These are phyloP conservation scores for Eleusine coracana DNA, from an alignment of 176 grass and related monocot species.

Conservation along the genomic window DNA sequence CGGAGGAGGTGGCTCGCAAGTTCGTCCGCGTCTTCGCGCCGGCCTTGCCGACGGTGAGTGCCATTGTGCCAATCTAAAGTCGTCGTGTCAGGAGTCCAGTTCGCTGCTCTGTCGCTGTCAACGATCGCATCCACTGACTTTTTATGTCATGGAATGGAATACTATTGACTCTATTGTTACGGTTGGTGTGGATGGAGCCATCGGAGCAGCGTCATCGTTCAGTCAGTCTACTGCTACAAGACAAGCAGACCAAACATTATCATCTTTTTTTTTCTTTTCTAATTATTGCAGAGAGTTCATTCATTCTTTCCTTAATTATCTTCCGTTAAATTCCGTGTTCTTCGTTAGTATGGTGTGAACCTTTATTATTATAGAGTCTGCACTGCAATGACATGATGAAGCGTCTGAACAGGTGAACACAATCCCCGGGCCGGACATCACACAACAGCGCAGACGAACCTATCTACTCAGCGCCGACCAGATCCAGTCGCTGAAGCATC, in stretches of 20 bases:
- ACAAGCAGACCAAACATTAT: too few species aligned
- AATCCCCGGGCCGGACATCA: background rate
- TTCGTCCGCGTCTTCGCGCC: constrained; percentile 29
- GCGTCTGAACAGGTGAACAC: background rate
- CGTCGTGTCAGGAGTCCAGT: background rate
- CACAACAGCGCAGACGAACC: constrained; percentile 12
- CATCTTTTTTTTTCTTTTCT: background rate
- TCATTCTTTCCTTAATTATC: background rate
- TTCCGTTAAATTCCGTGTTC: background rate
- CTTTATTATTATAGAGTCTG: background rate
- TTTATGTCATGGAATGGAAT: too few species aligned
- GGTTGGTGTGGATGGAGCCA: background rate
- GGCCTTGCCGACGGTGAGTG: constrained; percentile 31
- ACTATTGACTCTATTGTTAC: too few species aligned
- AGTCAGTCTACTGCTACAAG: too few species aligned
- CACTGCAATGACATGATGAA: background rate
- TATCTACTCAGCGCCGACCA: constrained; percentile 15
- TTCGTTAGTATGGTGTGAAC: background rate
- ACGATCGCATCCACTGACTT: too few species aligned
- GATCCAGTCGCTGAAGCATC: constrained; percentile 42
- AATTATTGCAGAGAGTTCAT: background rate
- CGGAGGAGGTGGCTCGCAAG: constrained; percentile 7
- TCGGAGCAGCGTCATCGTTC: background rate
- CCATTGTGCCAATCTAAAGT: background rate
- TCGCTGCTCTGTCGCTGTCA: background rate